Evolutionary conservation across 495 filamentous ascomycete genomes (phyloP).

Genomic region (Penicillium coprophilum): DNA sequence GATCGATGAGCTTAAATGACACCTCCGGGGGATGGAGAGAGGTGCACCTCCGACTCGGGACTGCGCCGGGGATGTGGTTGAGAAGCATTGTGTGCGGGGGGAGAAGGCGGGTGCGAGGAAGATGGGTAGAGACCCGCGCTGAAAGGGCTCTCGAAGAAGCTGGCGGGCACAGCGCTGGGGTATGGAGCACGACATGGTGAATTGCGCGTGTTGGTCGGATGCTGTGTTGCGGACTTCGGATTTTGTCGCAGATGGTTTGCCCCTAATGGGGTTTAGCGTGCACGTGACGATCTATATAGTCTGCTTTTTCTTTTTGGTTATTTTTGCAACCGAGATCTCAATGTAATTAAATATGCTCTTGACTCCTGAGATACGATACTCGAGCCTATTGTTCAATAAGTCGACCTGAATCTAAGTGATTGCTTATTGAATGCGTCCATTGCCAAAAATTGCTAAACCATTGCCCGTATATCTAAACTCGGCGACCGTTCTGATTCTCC

Average conservation of each 20-base stretch:
- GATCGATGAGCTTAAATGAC: constrained; percentile 61
- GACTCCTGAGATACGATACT: not conserved
- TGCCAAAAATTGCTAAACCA: not conserved
- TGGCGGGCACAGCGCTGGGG: constrained; percentile 44
- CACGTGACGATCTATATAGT: constrained; percentile 29
- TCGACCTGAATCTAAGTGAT: not conserved
- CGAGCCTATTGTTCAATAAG: not conserved
- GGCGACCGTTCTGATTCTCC: not conserved
- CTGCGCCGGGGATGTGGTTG: constrained; percentile 58
- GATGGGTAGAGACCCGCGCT: constrained; percentile 52
- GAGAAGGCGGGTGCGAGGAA: constrained; percentile 78
- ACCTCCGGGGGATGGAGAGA: constrained; percentile 80
- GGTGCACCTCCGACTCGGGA: constrained; percentile 85
- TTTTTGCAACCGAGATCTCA: not conserved
- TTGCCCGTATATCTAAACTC: not conserved
- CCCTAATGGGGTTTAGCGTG: constrained; percentile 33
- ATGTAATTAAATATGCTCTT: not conserved
- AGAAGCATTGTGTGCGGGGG: constrained; percentile 62
- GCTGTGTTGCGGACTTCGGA: constrained; percentile 34
- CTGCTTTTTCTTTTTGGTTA: not conserved
- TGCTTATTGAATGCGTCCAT: not conserved
- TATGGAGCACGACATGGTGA: constrained; percentile 37
- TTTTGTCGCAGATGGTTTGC: constrained; percentile 34
- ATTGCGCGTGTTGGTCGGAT: constrained; percentile 23
- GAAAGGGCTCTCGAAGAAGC: constrained; percentile 38